These are phyloP conservation scores for Plasmodium berghei DNA, from an alignment of 169 alveolate genomes.

Conservation along the genomic window DNA sequence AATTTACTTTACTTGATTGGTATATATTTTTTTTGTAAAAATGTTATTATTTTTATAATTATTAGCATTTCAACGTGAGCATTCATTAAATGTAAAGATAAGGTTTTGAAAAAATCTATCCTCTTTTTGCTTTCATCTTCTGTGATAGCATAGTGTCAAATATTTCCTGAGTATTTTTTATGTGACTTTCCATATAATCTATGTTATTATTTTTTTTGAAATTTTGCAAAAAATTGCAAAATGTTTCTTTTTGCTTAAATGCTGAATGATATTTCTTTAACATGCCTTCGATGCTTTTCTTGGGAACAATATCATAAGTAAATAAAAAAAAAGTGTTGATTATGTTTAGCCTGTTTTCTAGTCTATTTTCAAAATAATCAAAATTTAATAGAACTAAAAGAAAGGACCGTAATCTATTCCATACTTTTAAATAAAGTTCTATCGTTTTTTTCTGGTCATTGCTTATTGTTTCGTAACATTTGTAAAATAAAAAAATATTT, in stretches of 20 bases:
- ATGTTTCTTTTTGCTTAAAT: conserved; percentile 48
- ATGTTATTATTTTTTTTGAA: conserved; percentile 29
- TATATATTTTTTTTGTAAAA: no score
- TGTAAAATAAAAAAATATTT: conserved; percentile 53
- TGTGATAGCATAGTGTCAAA: conserved; percentile 12
- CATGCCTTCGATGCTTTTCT: conserved; percentile 20
- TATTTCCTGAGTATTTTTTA: conserved; percentile 16
- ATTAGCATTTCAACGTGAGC: no score
- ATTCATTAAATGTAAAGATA: no score
- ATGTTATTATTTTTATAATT: no score
- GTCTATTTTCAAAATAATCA: conserved; percentile 71
- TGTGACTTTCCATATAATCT: conserved; percentile 50
- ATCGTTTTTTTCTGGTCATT: neutral
- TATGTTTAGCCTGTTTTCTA: conserved; percentile 17
- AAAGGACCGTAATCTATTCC: conserved; percentile 51
- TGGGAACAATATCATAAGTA: conserved; percentile 71
- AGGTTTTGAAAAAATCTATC: neutral
- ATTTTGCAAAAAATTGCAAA: conserved; percentile 24
- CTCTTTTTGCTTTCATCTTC: conserved; percentile 19
- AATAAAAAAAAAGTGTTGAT: conserved; percentile 73
- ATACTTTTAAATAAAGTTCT: conserved; percentile 18
- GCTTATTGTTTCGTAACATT: conserved; percentile 35
- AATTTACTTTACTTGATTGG: no score
- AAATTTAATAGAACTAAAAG: conserved; percentile 44
- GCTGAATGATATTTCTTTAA: conserved; percentile 16